These are phyloP conservation scores for Populus euphratica DNA, from an alignment of 345 rosid species.

Conservation along the genomic window DNA sequence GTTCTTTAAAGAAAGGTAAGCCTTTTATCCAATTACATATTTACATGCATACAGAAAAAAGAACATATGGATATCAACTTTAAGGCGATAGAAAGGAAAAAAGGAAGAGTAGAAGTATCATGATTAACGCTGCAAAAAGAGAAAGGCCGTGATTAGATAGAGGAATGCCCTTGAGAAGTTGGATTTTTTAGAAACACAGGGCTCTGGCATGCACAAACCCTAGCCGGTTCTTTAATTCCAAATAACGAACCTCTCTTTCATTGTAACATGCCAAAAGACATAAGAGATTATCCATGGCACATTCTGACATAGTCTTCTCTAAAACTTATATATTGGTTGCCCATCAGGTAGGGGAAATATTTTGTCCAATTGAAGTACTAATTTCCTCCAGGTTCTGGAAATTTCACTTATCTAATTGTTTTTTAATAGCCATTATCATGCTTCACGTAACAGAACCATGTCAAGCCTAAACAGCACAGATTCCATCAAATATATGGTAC, in stretches of 20 bases:
- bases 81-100: background rate
- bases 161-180: background rate
- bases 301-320: background rate
- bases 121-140: background rate
- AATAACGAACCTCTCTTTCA: background rate
- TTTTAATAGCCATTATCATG: background rate
- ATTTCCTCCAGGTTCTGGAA: background rate
- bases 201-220: background rate
- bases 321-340: background rate
- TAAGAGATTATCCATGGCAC: background rate
- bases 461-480: background rate
- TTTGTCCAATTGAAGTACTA: background rate
- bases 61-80: too few relatives aligned
- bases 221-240: background rate
- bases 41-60: background rate
- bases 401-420: background rate
- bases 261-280: background rate
- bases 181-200: background rate
- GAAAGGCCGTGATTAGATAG: background rate
- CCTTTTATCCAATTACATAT: background rate
- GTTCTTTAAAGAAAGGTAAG: background rate
- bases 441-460: background rate
- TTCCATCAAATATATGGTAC: background rate
- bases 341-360: background rate
- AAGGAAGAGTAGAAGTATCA: background rate